These are phyloP conservation scores for Limonium bicolor DNA, from an alignment of 148 eudicot genomes.

Conservation along the genomic window DNA sequence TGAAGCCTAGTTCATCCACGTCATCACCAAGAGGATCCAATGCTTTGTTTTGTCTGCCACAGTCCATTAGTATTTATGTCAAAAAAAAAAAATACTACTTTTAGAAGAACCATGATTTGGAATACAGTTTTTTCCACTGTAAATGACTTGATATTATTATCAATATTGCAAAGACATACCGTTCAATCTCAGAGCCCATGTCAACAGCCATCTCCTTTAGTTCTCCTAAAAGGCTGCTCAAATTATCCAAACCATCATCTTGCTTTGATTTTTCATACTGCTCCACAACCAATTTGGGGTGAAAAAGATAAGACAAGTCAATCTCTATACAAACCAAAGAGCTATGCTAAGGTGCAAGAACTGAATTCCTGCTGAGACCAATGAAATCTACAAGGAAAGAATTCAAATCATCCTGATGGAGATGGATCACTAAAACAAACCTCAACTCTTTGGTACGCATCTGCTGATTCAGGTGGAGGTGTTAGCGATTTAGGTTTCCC, in stretches of 20 bases:
- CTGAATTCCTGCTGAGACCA: no score
- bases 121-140: not conserved
- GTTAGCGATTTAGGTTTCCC: slow-evolving; percentile 32
- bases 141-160: not conserved
- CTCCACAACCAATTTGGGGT: slow-evolving; percentile 2
- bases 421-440: slow-evolving; percentile 35
- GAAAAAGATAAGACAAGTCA: not conserved
- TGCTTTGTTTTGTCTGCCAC: slow-evolving; percentile 41
- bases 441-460: slow-evolving; percentile 88
- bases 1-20: slow-evolving; percentile 3
- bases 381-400: no score
- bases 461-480: slow-evolving; percentile 60
- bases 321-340: no score
- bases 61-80: no score
- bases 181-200: slow-evolving; percentile 90
- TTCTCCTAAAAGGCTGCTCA: slow-evolving; percentile 69
- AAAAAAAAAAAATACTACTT: not conserved
- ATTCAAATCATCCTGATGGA: no score
- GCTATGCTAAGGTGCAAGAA: no score
- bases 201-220: slow-evolving; percentile 86
- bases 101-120: not conserved
- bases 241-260: slow-evolving; percentile 64
- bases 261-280: slow-evolving; percentile 77
- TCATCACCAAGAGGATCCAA: slow-evolving; percentile 12
- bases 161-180: slow-evolving; percentile 26